phyloP scores from a whole-genome alignment of 208 protist genomes.

The Entamoeba histolytica region DNA sequence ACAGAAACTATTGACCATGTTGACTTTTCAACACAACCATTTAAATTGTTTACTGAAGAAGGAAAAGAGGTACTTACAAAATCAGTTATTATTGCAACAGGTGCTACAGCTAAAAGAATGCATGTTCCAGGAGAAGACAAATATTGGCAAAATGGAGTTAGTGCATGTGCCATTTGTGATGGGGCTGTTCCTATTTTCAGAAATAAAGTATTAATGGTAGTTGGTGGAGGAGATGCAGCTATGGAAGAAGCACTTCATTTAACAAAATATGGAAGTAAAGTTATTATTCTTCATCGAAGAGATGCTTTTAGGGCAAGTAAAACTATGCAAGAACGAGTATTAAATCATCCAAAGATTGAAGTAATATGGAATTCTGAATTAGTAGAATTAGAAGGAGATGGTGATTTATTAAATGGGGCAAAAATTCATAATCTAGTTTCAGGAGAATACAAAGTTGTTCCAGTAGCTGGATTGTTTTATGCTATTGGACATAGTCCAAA shows the following conservation, averaged over 20 bases:
- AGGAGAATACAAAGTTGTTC: slow-evolving; percentile 9
- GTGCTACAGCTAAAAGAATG: slow-evolving; percentile 37
- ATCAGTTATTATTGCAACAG: slow-evolving; percentile 46
- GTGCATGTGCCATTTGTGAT: slow-evolving; percentile 50
- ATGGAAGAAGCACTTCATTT: slow-evolving; percentile 47
- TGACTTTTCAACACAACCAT: slow-evolving; percentile 32
- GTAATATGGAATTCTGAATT: slow-evolving; percentile 35
- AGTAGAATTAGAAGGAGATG: slow-evolving; percentile 2
- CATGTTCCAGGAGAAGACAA: slow-evolving; percentile 25
- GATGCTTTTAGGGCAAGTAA: slow-evolving; percentile 47
- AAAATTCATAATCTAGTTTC: not conserved
- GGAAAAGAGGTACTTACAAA: slow-evolving; percentile 19
- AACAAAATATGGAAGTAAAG: slow-evolving; percentile 36
- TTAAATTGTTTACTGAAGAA: slow-evolving; percentile 24
- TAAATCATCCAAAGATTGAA: slow-evolving; percentile 38
- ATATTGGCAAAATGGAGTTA: slow-evolving; percentile 44
- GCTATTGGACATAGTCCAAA: slow-evolving; percentile 54
- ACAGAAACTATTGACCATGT: not conserved
- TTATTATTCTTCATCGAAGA: slow-evolving; percentile 46
- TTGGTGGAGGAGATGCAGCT: slow-evolving; percentile 49
- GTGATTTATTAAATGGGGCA: not conserved
- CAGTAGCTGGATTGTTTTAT: slow-evolving; percentile 43
- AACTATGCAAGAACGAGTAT: slow-evolving; percentile 41
- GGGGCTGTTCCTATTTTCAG: slow-evolving; percentile 13
- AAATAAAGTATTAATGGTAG: slow-evolving; percentile 16